Evolutionary conservation across 257 asterid species (phyloP).

Genomic region (Linderniella brevidens): DNA sequence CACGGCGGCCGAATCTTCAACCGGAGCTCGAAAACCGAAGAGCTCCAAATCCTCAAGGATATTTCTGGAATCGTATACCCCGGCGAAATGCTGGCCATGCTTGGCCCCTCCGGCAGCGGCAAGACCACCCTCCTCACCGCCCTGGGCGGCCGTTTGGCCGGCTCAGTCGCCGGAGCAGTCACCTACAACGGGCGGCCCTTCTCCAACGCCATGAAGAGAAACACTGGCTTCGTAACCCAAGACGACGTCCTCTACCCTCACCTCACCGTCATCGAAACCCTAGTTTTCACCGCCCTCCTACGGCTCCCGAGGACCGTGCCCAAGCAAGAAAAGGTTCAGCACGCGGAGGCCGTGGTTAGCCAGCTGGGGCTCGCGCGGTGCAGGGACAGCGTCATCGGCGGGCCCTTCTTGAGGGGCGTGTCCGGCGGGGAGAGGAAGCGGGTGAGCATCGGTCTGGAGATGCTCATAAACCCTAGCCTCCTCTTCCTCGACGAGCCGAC

Average conservation of each 20-base stretch:
- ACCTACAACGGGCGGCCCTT: slow-evolving; percentile 44
- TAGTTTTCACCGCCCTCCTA: slow-evolving; percentile 42
- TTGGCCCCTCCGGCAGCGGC: slow-evolving; percentile 68
- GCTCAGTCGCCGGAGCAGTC: slow-evolving; percentile 21
- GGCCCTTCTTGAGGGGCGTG: slow-evolving; percentile 24
- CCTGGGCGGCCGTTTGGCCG: slow-evolving; percentile 35
- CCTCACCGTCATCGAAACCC: slow-evolving; percentile 41
- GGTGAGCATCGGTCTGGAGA: slow-evolving; percentile 61
- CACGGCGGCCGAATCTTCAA: no score
- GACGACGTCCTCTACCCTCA: slow-evolving; percentile 51
- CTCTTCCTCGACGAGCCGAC: slow-evolving; percentile 62
- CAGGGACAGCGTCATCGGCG: slow-evolving; percentile 40
- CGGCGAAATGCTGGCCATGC: slow-evolving; percentile 54
- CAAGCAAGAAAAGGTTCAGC: slow-evolving; percentile 17
- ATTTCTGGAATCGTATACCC: slow-evolving; percentile 33
- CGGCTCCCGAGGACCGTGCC: slow-evolving; percentile 34
- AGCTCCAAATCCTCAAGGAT: slow-evolving; percentile 32
- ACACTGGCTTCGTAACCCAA: slow-evolving; percentile 53
- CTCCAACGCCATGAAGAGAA: slow-evolving; percentile 37
- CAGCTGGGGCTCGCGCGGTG: slow-evolving; percentile 44
- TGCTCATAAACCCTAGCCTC: slow-evolving; percentile 54
- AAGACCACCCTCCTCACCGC: slow-evolving; percentile 57
- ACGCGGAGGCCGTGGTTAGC: slow-evolving; percentile 34
- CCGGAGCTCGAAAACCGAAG: slow-evolving; percentile 12
- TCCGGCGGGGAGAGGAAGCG: slow-evolving; percentile 69